A percentile compares a stretch with the other conserved stretches of the same genome.
phyloP scores from a whole-genome alignment of 805 yeast species.

The Sugiyamaella qingdaonensis region DNA sequence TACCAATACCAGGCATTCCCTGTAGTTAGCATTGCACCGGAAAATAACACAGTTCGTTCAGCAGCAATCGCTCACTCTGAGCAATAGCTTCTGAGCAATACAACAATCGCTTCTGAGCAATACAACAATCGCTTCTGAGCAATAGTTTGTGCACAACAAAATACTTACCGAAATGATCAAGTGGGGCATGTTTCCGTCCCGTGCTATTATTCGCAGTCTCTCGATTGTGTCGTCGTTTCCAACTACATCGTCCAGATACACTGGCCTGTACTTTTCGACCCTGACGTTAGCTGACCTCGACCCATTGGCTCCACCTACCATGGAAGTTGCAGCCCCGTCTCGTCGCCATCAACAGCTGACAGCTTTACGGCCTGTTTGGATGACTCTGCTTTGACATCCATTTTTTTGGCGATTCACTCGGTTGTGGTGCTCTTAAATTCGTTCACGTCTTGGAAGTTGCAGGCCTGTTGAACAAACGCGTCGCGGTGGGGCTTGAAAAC shows the following conservation, averaged over 20 bases:
- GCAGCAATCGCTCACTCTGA: too few relatives aligned
- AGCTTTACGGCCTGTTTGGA: slow-evolving; percentile 11
- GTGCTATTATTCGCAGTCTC: slow-evolving; percentile 75
- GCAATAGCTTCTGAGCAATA: too few relatives aligned
- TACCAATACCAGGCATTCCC: slow-evolving; percentile 93
- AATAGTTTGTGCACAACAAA: not conserved
- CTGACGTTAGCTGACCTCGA: slow-evolving; percentile 26
- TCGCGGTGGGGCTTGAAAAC: not conserved
- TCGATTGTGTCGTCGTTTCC: slow-evolving; percentile 91
- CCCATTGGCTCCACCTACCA: slow-evolving; percentile 13
- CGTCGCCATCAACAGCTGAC: not conserved
- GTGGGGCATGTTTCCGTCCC: slow-evolving; percentile 96
- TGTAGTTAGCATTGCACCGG: not conserved
- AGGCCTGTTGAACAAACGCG: slow-evolving; percentile 1
- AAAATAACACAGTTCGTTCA: too few relatives aligned
- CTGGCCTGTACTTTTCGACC: slow-evolving; percentile 97
- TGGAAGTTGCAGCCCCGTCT: slow-evolving; percentile 16
- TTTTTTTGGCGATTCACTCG: too few relatives aligned
- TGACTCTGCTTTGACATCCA: slow-evolving; percentile 12
- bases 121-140: too few relatives aligned
- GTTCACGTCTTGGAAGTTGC: too few relatives aligned
- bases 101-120: too few relatives aligned
- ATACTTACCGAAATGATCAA: slow-evolving; percentile 63
- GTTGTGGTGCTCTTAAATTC: too few relatives aligned
- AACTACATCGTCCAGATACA: slow-evolving; percentile 72